phyloP scores from a whole-genome alignment of 148 eudicot species.

The Chenopodium suecicum region DNA sequence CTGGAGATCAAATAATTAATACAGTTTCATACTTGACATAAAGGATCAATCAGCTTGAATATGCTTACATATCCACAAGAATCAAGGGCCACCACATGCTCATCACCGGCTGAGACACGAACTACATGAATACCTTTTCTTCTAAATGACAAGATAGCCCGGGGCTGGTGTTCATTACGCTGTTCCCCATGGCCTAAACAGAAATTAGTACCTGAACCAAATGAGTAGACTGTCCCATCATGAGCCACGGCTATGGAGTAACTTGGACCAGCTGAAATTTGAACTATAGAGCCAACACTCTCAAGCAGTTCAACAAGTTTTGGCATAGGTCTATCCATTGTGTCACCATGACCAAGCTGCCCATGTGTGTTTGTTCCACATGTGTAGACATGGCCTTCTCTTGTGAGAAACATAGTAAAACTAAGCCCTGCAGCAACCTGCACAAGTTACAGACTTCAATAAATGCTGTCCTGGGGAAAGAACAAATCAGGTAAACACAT shows the following conservation, averaged over 20 bases:
- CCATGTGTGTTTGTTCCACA: constrained; percentile 83
- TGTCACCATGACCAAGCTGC: constrained; percentile 95
- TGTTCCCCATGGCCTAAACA: constrained; percentile 97
- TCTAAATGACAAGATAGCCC: constrained; percentile 61
- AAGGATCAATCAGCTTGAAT: background rate
- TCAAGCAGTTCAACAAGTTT: constrained; percentile 54
- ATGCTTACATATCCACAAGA: constrained; percentile 75
- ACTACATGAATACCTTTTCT: constrained; percentile 74
- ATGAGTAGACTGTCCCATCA: constrained; percentile 75
- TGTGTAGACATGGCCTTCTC: constrained; percentile 70
- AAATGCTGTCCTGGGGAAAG: background rate
- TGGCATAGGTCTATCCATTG: constrained; percentile 62
- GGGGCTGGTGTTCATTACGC: constrained; percentile 75
- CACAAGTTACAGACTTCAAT: constrained; percentile 13
- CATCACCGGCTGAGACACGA: constrained; percentile 96
- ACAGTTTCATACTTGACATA: background rate
- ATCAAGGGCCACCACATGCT: constrained; percentile 96
- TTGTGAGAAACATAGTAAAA: constrained; percentile 83
- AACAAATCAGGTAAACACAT: background rate
- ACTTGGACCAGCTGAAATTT: constrained; percentile 83
- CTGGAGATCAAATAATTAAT: background rate
- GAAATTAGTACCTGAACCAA: constrained; percentile 84
- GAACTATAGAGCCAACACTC: constrained; percentile 55
- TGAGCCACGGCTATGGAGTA: constrained; percentile 65
- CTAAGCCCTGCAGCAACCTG: constrained; percentile 92